These are phyloP conservation scores for Lunularia cruciata DNA, from an alignment of 225 moss, liverwort and hornwort species.

Conservation along the genomic window DNA sequence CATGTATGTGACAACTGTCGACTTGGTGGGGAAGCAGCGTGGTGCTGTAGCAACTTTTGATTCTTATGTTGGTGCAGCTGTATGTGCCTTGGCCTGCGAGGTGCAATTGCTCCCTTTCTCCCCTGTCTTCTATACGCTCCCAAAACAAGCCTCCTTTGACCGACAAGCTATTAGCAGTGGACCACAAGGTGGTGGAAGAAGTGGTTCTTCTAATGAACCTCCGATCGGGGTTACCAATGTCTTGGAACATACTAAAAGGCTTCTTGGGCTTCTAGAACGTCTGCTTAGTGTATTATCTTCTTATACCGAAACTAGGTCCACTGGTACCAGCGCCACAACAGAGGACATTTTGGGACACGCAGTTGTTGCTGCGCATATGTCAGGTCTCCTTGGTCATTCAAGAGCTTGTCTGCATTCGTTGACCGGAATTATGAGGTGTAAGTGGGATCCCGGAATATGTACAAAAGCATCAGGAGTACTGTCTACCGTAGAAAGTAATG, in stretches of 20 bases:
- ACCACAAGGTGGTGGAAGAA: conserved; percentile 21
- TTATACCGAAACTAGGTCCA: neutral
- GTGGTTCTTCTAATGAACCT: conserved; percentile 14
- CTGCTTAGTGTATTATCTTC: conserved; percentile 33
- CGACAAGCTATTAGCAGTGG: conserved; percentile 26
- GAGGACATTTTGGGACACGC: conserved; percentile 30
- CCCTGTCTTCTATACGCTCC: conserved; percentile 20
- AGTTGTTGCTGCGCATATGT: conserved; percentile 46
- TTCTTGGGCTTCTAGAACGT: conserved; percentile 40
- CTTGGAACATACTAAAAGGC: conserved; percentile 41
- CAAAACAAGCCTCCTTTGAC: conserved; percentile 21
- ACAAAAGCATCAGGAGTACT: conserved; percentile 41
- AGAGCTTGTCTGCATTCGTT: conserved; percentile 50
- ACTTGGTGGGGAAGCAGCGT: conserved; percentile 28
- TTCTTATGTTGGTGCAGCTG: conserved; percentile 50
- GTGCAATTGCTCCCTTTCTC: conserved; percentile 43
- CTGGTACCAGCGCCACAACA: conserved; percentile 5
- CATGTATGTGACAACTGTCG: neutral
- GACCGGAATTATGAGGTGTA: conserved; percentile 45
- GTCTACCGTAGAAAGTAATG: conserved; percentile 31
- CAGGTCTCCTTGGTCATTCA: conserved; percentile 44
- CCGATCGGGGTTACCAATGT: conserved; percentile 27
- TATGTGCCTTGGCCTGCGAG: conserved; percentile 54
- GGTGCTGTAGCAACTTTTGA: conserved; percentile 55
- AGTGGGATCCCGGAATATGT: conserved; percentile 52